phyloP scores from a whole-genome alignment of 2,329 filamentous ascomycete genomes.

The Aureobasidium sp. region DNA sequence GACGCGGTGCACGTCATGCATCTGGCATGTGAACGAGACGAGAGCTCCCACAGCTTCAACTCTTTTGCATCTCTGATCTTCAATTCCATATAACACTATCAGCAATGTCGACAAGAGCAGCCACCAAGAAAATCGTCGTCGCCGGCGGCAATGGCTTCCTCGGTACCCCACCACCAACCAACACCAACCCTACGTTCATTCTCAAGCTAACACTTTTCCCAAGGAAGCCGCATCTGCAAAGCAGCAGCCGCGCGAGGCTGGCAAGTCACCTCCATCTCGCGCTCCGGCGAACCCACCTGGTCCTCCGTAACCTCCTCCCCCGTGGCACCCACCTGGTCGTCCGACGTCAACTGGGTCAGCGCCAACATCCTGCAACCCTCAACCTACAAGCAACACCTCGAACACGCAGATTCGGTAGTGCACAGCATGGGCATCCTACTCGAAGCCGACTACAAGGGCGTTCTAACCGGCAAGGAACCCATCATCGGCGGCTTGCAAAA shows the following conservation, averaged over 20 bases:
- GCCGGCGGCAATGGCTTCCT: constrained; percentile 93
- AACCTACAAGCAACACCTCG: constrained; percentile 70
- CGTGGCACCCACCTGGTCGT: constrained; percentile 70
- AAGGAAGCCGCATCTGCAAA: constrained; percentile 78
- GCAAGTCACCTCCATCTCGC: constrained; percentile 92
- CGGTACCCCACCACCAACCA: constrained; percentile 39
- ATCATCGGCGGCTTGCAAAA: constrained; percentile 70
- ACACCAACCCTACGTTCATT: not conserved
- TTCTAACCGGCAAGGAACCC: constrained; percentile 75
- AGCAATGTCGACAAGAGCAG: constrained; percentile 36
- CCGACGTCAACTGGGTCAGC: constrained; percentile 76
- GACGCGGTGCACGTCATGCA: constrained; percentile 4
- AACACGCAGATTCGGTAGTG: constrained; percentile 74
- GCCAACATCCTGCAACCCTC: constrained; percentile 79
- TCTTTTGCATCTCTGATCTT: not conserved
- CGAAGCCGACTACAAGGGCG: constrained; percentile 95
- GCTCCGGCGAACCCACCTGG: constrained; percentile 87
- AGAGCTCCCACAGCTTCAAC: not conserved
- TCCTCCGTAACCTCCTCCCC: constrained; percentile 65
- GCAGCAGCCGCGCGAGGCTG: constrained; percentile 77
- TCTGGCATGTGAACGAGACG: constrained; percentile 7
- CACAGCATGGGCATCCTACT: constrained; percentile 95
- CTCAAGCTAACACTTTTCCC: not conserved
- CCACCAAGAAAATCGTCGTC: constrained; percentile 74
- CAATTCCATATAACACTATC: not conserved